Evolutionary conservation across 1,284 basidiomycete genomes (phyloP).

Genomic region (Thelephora terrestris): DNA sequence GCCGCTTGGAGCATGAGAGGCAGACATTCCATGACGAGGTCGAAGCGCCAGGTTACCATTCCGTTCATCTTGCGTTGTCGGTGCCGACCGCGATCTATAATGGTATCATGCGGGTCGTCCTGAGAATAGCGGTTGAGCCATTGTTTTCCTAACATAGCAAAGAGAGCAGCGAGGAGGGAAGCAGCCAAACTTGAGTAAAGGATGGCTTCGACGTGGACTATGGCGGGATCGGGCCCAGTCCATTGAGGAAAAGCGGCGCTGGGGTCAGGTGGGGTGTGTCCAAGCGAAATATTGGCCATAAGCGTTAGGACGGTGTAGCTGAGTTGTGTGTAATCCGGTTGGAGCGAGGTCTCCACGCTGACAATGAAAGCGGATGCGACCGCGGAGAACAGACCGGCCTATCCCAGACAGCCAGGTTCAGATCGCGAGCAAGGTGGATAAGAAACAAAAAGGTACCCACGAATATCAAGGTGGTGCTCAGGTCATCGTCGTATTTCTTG

Average conservation of each 20-base stretch:
- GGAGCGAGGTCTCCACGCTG: conserved; percentile 3
- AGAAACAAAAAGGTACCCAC: no score
- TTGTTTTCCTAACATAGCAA: conserved; percentile 1
- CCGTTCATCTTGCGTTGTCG: conserved; percentile 1
- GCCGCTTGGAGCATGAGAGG: neutral
- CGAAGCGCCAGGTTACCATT: conserved; percentile 1
- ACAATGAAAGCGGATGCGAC: conserved; percentile 9
- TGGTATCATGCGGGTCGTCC: neutral
- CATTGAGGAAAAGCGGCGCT: neutral
- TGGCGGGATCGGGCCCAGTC: neutral
- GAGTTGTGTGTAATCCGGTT: conserved; percentile 3
- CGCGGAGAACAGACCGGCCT: conserved; percentile 9
- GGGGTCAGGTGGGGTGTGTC: neutral
- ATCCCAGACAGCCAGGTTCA: no score
- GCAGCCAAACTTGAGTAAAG: neutral
- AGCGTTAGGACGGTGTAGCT: neutral
- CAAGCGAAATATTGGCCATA: neutral
- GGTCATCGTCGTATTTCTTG: no score
- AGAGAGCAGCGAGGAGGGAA: conserved; percentile 1
- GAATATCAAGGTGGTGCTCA: no score
- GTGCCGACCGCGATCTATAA: neutral
- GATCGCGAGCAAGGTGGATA: no score
- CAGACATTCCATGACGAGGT: neutral
- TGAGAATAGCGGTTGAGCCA: conserved; percentile 2
- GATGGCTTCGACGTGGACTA: neutral